phyloP scores from a whole-genome alignment of 2,329 filamentous ascomycete species.

The Mycosphaerella arachidis region DNA sequence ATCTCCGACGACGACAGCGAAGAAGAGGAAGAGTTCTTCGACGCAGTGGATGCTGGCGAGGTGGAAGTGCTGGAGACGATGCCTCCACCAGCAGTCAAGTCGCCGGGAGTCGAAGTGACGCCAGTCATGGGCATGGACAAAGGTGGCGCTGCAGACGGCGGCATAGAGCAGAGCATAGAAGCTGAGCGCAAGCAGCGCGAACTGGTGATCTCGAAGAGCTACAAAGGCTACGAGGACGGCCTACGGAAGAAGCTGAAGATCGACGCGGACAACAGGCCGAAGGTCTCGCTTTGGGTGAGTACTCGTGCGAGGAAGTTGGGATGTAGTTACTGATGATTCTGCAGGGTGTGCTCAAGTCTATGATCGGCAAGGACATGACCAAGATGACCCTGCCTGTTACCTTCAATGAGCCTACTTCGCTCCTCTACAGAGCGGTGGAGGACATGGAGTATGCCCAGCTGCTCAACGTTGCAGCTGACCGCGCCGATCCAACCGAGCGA shows the following conservation, averaged over 20 bases:
- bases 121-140: slow-evolving; percentile 28
- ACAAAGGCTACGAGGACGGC: slow-evolving; percentile 87
- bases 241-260: slow-evolving; percentile 75
- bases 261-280: slow-evolving; percentile 87
- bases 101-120: slow-evolving; percentile 19
- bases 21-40: slow-evolving; percentile 91
- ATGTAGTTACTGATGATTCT: slow-evolving; percentile 23
- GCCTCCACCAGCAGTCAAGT: slow-evolving; percentile 44
- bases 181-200: slow-evolving; percentile 41
- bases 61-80: slow-evolving; percentile 72
- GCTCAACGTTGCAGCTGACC: slow-evolving; percentile 80
- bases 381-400: slow-evolving; percentile 98
- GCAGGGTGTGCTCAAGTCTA: slow-evolving; percentile 92
- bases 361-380: slow-evolving; percentile 99
- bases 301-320: not conserved
- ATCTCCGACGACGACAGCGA: slow-evolving; percentile 79
- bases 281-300: slow-evolving; percentile 90
- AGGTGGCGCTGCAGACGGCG: slow-evolving; percentile 31
- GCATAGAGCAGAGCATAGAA: slow-evolving; percentile 38
- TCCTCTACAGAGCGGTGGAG: slow-evolving; percentile 90
- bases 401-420: slow-evolving; percentile 95
- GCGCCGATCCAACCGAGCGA: slow-evolving; percentile 81
- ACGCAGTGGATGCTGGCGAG: slow-evolving; percentile 89
- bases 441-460: slow-evolving; percentile 98
- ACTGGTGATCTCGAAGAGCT: slow-evolving; percentile 69